These are phyloP conservation scores for Mortierella sp. DNA, from an alignment of 371 early-diverging fungal species.

Conservation along the genomic window DNA sequence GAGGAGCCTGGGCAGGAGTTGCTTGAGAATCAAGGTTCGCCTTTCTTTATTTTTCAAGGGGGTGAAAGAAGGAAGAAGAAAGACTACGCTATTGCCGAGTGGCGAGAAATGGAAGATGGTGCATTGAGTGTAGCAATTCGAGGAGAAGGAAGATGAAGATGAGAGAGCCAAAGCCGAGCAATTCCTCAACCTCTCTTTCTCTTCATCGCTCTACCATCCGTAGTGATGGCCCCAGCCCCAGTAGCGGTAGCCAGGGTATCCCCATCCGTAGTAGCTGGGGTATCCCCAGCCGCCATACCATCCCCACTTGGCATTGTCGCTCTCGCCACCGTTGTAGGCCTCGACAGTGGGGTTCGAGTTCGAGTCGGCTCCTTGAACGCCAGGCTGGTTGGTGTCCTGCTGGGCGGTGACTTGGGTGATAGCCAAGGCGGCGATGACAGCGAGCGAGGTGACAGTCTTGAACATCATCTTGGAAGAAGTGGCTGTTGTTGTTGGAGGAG, in stretches of 20 bases:
- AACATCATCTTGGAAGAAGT: background rate
- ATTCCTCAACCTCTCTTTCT: background rate
- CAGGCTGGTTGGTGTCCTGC: background rate
- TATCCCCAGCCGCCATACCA: slow-evolving; percentile 6
- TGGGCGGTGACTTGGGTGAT: slow-evolving; percentile 2
- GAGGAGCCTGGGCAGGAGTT: too few relatives aligned
- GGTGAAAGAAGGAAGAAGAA: background rate
- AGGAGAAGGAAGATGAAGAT: too few relatives aligned
- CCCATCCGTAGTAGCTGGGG: background rate
- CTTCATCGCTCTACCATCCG: background rate
- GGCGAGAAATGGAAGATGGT: too few relatives aligned
- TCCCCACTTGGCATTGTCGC: slow-evolving; percentile 11
- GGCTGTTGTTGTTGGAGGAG: background rate
- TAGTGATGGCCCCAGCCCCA: background rate
- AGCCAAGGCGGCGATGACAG: background rate
- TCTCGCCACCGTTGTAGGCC: background rate
- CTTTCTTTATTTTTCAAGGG: too few relatives aligned
- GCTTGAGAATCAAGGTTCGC: too few relatives aligned
- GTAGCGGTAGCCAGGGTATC: background rate
- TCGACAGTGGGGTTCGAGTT: background rate
- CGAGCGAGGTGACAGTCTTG: slow-evolving; percentile 10
- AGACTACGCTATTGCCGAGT: too few relatives aligned
- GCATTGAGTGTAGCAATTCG: too few relatives aligned
- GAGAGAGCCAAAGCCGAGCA: background rate
- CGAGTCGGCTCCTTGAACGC: background rate